phyloP scores from a whole-genome alignment of 345 rosid genomes.

The Psidium friedrichsthalianum region DNA sequence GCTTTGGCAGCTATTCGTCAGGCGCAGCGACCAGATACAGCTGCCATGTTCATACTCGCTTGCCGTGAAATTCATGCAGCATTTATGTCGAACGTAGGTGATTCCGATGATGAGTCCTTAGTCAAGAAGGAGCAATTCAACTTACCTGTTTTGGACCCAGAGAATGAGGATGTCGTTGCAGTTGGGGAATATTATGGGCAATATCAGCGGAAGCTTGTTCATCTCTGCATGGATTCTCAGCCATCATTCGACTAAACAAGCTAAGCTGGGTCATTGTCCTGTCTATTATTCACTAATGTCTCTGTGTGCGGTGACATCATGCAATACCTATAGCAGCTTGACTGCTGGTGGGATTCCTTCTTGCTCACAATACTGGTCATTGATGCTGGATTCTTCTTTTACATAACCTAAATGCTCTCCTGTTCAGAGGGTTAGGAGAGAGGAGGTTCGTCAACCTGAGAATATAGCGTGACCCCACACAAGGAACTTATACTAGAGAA shows the following conservation, averaged over 20 bases:
- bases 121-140: constrained; percentile 8
- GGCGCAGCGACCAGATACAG: constrained; percentile 79
- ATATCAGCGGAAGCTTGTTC: constrained; percentile 86
- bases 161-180: constrained; percentile 64
- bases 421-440: not conserved
- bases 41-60: constrained; percentile 90
- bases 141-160: constrained; percentile 64
- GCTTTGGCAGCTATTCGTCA: constrained; percentile 81
- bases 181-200: constrained; percentile 78
- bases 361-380: not conserved
- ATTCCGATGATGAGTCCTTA: constrained; percentile 32
- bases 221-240: constrained; percentile 81
- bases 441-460: not conserved
- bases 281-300: not conserved
- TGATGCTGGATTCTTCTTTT: not conserved
- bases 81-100: constrained; percentile 21
- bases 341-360: not conserved
- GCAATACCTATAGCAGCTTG: not conserved
- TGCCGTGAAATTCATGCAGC: constrained; percentile 67
- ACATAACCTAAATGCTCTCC: not conserved
- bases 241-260: constrained; percentile 48
- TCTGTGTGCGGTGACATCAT: not conserved
- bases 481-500: not conserved
- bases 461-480: not conserved
- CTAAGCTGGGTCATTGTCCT: not conserved